phyloP scores from a whole-genome alignment of 345 rosid species.

The Populus nigra region DNA sequence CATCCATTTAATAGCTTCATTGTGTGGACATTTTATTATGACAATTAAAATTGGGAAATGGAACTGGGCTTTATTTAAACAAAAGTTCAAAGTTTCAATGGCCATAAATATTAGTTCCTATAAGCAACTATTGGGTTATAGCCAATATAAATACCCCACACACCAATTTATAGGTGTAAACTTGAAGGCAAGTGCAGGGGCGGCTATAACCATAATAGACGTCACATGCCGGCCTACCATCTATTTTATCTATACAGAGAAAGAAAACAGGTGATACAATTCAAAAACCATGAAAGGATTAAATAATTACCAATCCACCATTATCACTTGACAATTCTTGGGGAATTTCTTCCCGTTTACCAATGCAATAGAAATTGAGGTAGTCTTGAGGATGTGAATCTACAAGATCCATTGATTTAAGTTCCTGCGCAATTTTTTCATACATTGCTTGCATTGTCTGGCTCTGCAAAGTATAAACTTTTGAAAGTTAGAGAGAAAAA shows the following conservation, averaged over 20 bases:
- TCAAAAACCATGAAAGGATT: slow-evolving; percentile 6
- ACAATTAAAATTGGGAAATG: not conserved
- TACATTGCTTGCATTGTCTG: slow-evolving; percentile 97
- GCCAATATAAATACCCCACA: not conserved
- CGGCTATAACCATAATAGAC: not conserved
- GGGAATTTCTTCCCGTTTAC: slow-evolving; percentile 58
- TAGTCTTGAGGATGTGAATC: slow-evolving; percentile 74
- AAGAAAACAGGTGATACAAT: not conserved
- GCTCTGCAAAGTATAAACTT: slow-evolving; percentile 49
- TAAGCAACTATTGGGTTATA: not conserved
- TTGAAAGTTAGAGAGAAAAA: not conserved
- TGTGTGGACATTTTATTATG: not conserved
- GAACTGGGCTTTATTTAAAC: not conserved
- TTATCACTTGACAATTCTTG: slow-evolving; percentile 17
- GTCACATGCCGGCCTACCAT: not conserved
- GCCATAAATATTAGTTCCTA: not conserved
- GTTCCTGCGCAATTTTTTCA: slow-evolving; percentile 48
- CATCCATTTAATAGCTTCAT: not conserved
- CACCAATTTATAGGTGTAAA: not conserved
- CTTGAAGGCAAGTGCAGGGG: not conserved
- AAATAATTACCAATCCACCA: slow-evolving; percentile 46
- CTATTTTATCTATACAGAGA: not conserved
- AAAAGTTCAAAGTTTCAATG: not conserved
- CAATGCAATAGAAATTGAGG: slow-evolving; percentile 94
- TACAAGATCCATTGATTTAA: slow-evolving; percentile 42